Base-by-base conservation (phyloP, 108 stramenopile species). In the Thalassiosira profunda region DNA sequence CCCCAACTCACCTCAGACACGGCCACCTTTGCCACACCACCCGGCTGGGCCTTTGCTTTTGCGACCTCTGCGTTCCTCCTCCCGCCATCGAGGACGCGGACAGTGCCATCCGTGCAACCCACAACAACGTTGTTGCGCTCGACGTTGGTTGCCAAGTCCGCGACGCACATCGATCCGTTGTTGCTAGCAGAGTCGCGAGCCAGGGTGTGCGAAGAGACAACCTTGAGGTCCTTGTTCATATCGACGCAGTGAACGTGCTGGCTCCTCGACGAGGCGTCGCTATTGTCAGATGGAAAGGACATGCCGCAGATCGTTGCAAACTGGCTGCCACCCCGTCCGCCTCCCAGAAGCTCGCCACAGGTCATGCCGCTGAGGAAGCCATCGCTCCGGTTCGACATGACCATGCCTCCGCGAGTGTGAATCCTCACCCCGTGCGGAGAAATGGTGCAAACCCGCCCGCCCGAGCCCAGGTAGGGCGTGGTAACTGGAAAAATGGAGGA, bases 91-190 rank as follows among this genome's bases (percentile, higher is more conserved):
- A 95, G 53, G 0, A 95, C 31, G 20, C 88, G 84, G 20, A 95
- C 64, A 7, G 87, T 81, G 8, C 94, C 94, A 80, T 95, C 94
- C 10, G 87, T 62, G 57, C 90, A 92, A 10, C 89, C 94, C 26
- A 84, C 87, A 23, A 95, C 78, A 48, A 95, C 55, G 9, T 68
- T 74, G 45, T 72, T 68, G 36, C 76, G 69, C 2, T 76, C 74
- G 20, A 81, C 58, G 64, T 85, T 86, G 4, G 68, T 70, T 21
- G 79, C 76, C 63, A 90, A 58, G 41, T 80, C 84, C n/a, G 84
- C 74, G 6, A 90, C 84, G 36, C 82, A 77, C 31, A 82, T 47
- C 18, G 66, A n/a, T 15, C 18, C 69, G 29, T 53, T 26, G 5
- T 52, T 43, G 5, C 64, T 72, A 14, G 62, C 47, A n/a, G 51